Base-by-base conservation (phyloP, 768 basidiomycete species). In the Tricholoma flavovirens region DNA sequence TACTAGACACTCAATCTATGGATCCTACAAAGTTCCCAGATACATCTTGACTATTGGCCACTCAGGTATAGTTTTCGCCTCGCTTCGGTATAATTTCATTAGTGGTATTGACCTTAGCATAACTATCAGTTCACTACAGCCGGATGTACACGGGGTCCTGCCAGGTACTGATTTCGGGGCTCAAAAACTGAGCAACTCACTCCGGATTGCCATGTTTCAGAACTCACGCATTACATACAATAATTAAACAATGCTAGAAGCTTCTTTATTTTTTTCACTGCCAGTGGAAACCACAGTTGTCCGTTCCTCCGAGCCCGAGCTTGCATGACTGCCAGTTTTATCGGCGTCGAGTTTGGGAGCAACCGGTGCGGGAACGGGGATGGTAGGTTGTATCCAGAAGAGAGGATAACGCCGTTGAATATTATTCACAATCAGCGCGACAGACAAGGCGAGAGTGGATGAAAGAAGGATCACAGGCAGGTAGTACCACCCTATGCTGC, bases 381-480 rank as follows among this genome's bases (percentile, higher is more conserved):
- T 51, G 11, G 64, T 50, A 11, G 70, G 66, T 4, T 62, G 60
- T 56, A 70, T 71, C 80, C 81, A 83, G 59, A 74, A 81, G 15
- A 73, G 61, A 12, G 80, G 80, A 56, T 76, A 83, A 46, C 74
- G 68, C 32, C 78, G 66, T 61, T 80, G 80, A 36, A 82, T 75
- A 61, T 82, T 83, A 60, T 83, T 77, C 49, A 73, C 57, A 21
- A 79, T 48, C 14, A 84, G 68, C 4, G 79, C 80, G 3, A 80
- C 75, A 0, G 55, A 65, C 32, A 82, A 71, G 7, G 72, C 71
- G 6, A 83, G 67, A 8, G 68, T 59, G 4, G 77, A 78, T 4
- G 77, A 74, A 5, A 84, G 71, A 10, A 83, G 69, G 48, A 82
- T 63, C 43, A 82, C 73, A 12, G 79, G 79, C 11, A 84, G 68